Percentiles rank a stretch among this genome's conserved stretches.
Evolutionary conservation across 2,329 filamentous ascomycete genomes (phyloP).

Genomic region (Pyrenochaeta sp.): DNA sequence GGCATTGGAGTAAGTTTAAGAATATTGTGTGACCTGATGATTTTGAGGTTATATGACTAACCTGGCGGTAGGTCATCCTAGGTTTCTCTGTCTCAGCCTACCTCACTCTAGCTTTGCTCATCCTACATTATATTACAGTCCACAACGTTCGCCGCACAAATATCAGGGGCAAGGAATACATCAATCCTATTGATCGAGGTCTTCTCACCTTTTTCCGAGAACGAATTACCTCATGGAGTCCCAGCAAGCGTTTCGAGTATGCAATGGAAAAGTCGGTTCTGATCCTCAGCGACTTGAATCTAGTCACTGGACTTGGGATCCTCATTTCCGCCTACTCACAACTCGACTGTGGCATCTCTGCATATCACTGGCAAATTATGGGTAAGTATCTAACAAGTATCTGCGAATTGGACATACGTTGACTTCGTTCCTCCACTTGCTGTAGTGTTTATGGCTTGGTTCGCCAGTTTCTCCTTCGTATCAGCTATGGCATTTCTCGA

Average conservation of each 20-base stretch:
- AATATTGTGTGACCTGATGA: neutral
- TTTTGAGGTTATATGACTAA: neutral
- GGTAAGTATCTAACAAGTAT: neutral
- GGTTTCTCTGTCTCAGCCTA: slow-evolving; percentile 39
- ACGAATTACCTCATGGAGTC: slow-evolving; percentile 26
- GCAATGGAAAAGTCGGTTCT: slow-evolving; percentile 40
- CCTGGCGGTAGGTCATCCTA: slow-evolving; percentile 27
- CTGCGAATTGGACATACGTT: neutral
- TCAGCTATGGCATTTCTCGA: slow-evolving; percentile 31
- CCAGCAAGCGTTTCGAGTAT: slow-evolving; percentile 32
- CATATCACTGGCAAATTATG: slow-evolving; percentile 40
- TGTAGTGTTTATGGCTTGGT: slow-evolving; percentile 33
- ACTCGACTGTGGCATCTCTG: slow-evolving; percentile 31
- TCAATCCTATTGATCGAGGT: slow-evolving; percentile 25
- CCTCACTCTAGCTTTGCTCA: slow-evolving; percentile 28
- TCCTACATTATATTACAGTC: slow-evolving; percentile 27
- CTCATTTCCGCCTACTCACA: slow-evolving; percentile 32
- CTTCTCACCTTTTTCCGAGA: slow-evolving; percentile 22
- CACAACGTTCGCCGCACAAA: slow-evolving; percentile 8
- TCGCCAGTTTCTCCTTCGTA: slow-evolving; percentile 31
- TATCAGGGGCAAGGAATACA: slow-evolving; percentile 4
- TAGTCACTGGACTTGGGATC: slow-evolving; percentile 36
- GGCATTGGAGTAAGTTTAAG: slow-evolving; percentile 29
- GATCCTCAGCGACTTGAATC: slow-evolving; percentile 36
- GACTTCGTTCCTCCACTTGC: neutral